Evolutionary conservation across 2,329 filamentous ascomycete genomes (phyloP), one percentile per base, ranked within the genome.

Genomic region (Aspergillus sergii): DNA sequence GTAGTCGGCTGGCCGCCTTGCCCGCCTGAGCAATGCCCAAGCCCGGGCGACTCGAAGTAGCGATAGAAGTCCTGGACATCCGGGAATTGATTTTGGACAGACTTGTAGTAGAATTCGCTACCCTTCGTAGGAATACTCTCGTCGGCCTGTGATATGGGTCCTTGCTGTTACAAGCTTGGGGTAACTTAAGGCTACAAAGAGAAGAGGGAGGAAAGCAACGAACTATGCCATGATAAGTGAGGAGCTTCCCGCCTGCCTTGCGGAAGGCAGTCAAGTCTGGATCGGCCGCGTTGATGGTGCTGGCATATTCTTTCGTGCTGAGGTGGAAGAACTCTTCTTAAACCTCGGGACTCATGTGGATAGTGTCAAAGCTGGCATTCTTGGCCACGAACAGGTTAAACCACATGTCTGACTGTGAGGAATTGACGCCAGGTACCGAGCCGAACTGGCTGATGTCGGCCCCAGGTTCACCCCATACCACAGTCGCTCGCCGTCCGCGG

Each of bases 221-320:
- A 26, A 51, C 48, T 8, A 78, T 58, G 3, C 79, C 80, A 57
- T 81, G 79, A 71, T 75, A 81, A 1, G 73, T 77, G n/a, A 82
- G 72, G 66, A 82, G 72, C 61, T 81, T 82, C 4, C 73, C 78
- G 0, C 77, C 78, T 4, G 61, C 60, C 0, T 63, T 57, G 21
- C 69, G 69, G 69, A 81, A 82, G 0, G 58, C 63, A 0, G 69
- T 68, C 0, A 82, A 71, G 63, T 82, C 77, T 2, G 78, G 74
- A 46, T 77, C 69, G 14, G 69, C 58, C 0, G 77, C 75, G 19
- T 72, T 73, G 5, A 80, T 75, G n/a, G 76, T 69, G 11, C 69
- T 70, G 19, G 64, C 61, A 57, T 75, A 80, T 63, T 77, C 62
- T 8, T 68, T 58, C 19, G 63, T 41, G 2, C 69, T 70, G 14